Base-by-base conservation (phyloP, 331 rosid genomes). In the Pyrus hybrid region DNA sequence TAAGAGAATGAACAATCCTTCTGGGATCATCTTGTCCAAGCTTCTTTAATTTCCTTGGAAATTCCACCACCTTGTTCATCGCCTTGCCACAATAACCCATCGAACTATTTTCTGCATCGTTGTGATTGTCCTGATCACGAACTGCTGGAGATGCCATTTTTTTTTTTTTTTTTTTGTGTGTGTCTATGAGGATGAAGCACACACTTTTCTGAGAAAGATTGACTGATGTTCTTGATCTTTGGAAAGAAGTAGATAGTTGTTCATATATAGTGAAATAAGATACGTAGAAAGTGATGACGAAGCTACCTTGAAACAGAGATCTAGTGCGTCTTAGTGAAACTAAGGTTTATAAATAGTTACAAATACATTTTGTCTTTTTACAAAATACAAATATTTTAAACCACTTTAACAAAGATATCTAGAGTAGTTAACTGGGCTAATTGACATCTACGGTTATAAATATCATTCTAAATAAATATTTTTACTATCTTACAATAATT, bases 1-100 rank as follows among this genome's bases (percentile, higher is more conserved):
- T 88, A 0, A 76, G 26, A 22, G 87, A 65, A 68, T 90, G 96
- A 63, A 72, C 74, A 21, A 85, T 64, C 58, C 85, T 83, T 81
- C 93, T 82, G 2, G 83, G 93, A 83, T 91, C 90, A 13, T 82
- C 88, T 76, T 85, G 25, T 54, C 86, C 86, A 5, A 80, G 2
- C 53, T 88, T 79, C 79, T 86, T 86, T 26, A 75, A 2, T 62
- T 73, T 77, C 74, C 28, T 20, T 14, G 77, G 53, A 53, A 67
- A 17, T 1, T 79, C 70, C 0, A 51, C 32, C 17, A 67, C 70
- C 60, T 53, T 80, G 1, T 66, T 11, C 28, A 1, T 33, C 11
- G 81, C 20, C 70, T 68, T 28, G 3, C 53, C 58, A 61, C 16
- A 35, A 20, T 67, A 51, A 41, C 71, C 76, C 69, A 30, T 79